These are phyloP conservation scores for Zalaria sp. DNA, from an alignment of 2,329 filamentous ascomycete species.

Conservation along the genomic window DNA sequence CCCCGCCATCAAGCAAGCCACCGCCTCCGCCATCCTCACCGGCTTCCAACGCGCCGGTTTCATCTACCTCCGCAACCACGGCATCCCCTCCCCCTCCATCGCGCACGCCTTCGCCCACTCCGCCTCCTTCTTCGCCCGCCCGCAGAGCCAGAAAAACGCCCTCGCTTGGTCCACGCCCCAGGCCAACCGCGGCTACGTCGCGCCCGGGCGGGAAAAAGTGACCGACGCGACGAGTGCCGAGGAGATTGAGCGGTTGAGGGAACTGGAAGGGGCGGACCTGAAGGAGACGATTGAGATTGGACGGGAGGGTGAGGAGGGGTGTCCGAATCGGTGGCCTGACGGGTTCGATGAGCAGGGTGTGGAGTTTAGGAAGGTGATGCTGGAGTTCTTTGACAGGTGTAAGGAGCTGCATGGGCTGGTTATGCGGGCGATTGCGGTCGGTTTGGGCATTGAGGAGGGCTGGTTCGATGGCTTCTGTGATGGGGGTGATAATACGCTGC, in stretches of 20 bases:
- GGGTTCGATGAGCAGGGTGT: constrained; percentile 36
- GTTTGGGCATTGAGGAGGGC: constrained; percentile 49
- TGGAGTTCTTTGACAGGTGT: constrained; percentile 59
- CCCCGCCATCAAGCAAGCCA: constrained; percentile 39
- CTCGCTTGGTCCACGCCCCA: constrained; percentile 48
- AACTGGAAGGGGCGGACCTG: constrained; percentile 33
- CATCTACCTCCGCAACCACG: constrained; percentile 73
- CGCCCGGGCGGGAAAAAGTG: constrained; percentile 52
- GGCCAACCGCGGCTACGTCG: constrained; percentile 35
- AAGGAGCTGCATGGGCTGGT: constrained; percentile 64
- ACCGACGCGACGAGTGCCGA: constrained; percentile 39
- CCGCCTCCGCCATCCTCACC: constrained; percentile 55
- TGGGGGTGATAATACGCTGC: constrained; percentile 50
- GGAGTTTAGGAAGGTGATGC: constrained; percentile 58
- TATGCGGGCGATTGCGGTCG: constrained; percentile 46
- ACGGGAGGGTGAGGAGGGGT: constrained; percentile 42
- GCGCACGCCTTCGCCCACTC: constrained; percentile 28
- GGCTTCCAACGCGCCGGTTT: constrained; percentile 80
- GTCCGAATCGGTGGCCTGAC: constrained; percentile 68
- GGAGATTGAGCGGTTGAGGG: constrained; percentile 46
- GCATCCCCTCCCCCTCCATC: constrained; percentile 41
- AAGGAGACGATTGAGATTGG: constrained; percentile 51
- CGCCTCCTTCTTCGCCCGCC: constrained; percentile 54
- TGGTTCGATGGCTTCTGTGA: constrained; percentile 70
- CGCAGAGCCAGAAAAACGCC: constrained; percentile 46